Evolutionary conservation across 2,329 filamentous ascomycete genomes (phyloP), one percentile per base, ranked within the genome.

Genomic region (Xylariaceae sp.): DNA sequence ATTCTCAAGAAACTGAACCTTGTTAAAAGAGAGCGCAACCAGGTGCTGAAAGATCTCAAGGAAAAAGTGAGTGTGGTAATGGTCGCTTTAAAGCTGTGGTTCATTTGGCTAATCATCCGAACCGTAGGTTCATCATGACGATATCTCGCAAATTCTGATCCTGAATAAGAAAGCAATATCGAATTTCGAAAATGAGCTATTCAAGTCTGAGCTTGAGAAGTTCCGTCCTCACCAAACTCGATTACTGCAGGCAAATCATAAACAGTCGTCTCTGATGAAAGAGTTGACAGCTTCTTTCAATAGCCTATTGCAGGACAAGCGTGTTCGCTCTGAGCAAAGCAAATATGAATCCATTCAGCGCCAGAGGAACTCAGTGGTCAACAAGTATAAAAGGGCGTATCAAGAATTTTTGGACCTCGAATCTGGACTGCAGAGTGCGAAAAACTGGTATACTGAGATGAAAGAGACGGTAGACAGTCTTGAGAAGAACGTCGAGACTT

Each of bases 141-240:
- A 99, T 63, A 99, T 99, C 56, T 96, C 91, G 5, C 94, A 96
- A 64, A 91, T 97, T 11, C 77, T 99, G 52, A 99, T 99, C 48
- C 75, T 99, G 51, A 99, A 99, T 76, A 97, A 97, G 68, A 99
- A 97, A 71, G 87, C 90, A 1, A 92, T 97, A 62, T 81, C 90
- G 17, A 95, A 90, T 63, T 92, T 94, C 62, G 94, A 99, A 68
- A 85, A 78, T 11, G 90, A 96, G 62, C 79, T 99, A 2, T 99
- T 99, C 72, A 88, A 96, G 66, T 85, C 90, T 14, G 94, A 99
- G 68, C 77, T 99, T n/a, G 92, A 97, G 70, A 99, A 99, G 68
- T 99, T 96, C 71, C 78, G 90, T 39, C 87, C 90, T 27, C 89
- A 96, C 62, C 94, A 97, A 66, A 96, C 87, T 61, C 85, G 94